Evolutionary conservation across 2,329 filamentous ascomycete genomes (phyloP).

Genomic region (Ophiostoma pallidulum): DNA sequence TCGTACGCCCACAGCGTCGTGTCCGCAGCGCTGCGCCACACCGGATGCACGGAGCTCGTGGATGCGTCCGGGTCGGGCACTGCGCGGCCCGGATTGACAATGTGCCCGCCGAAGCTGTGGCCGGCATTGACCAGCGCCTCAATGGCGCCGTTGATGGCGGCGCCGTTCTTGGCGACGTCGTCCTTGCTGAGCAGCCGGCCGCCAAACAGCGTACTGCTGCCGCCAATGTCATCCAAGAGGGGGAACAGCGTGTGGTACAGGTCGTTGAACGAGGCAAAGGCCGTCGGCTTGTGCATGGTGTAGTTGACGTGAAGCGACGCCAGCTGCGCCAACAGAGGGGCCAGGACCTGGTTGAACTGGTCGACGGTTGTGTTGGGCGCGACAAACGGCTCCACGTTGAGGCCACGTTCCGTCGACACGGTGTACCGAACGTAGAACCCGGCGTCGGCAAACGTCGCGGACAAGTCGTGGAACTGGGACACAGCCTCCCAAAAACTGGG

Average conservation of each 20-base stretch:
- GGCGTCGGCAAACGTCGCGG: slow-evolving; percentile 30
- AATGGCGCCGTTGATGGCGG: slow-evolving; percentile 28
- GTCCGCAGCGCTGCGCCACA: slow-evolving; percentile 10
- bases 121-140: slow-evolving; percentile 15
- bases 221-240: slow-evolving; percentile 17
- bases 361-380: slow-evolving; percentile 27
- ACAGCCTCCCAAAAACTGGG: slow-evolving; percentile 35
- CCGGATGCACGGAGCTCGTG: slow-evolving; percentile 11
- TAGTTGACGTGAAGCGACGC: slow-evolving; percentile 27
- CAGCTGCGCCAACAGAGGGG: slow-evolving; percentile 24
- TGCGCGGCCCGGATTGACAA: slow-evolving; percentile 12
- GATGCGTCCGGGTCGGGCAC: slow-evolving; percentile 6
- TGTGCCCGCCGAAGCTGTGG: slow-evolving; percentile 10
- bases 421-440: slow-evolving; percentile 37
- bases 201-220: slow-evolving; percentile 27
- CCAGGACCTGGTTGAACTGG: slow-evolving; percentile 15
- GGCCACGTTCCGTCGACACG: slow-evolving; percentile 26
- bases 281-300: slow-evolving; percentile 18
- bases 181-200: slow-evolving; percentile 29
- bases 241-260: slow-evolving; percentile 24
- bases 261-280: slow-evolving; percentile 26
- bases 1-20: slow-evolving; percentile 3
- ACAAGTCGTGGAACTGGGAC: slow-evolving; percentile 35
- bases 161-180: slow-evolving; percentile 28
- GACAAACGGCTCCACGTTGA: slow-evolving; percentile 30